phyloP scores from a whole-genome alignment of 352 stramenopile genomes.

The Elongisporangium undulatum region DNA sequence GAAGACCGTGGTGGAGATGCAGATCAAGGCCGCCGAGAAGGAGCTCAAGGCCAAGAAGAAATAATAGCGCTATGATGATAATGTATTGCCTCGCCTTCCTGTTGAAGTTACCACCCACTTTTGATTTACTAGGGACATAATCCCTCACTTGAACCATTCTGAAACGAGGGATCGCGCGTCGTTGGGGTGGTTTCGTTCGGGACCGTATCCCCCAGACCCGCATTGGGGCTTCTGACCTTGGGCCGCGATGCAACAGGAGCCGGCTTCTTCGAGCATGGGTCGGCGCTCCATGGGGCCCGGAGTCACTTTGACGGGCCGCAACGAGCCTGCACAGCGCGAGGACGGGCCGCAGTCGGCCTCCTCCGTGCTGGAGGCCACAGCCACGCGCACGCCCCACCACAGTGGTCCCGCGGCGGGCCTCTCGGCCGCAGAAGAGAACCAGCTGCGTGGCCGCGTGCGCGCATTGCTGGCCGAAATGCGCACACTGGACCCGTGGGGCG shows the following conservation, averaged over 20 bases:
- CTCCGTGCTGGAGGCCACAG: neutral
- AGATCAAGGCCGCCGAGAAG: conserved; percentile 36
- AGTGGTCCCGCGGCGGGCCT: neutral
- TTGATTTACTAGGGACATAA: neutral
- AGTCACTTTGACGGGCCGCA: neutral
- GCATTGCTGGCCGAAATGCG: conserved; percentile 59
- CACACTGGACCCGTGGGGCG: conserved; percentile 31
- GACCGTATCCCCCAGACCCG: neutral
- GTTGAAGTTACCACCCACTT: neutral
- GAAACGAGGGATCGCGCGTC: neutral
- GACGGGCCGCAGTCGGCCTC: neutral
- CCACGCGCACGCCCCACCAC: neutral
- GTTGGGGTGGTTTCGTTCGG: neutral
- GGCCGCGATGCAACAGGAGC: neutral
- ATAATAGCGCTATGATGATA: conserved; percentile 15
- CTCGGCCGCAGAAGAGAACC: neutral
- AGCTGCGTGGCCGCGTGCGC: conserved; percentile 21
- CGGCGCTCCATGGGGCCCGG: neutral
- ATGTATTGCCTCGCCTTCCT: no score
- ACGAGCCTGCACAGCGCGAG: neutral
- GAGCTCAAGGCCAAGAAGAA: conserved; percentile 37
- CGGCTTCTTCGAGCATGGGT: neutral
- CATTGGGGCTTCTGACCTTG: neutral
- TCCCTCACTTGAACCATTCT: neutral
- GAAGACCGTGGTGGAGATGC: conserved; percentile 46